A percentile compares a stretch with the other conserved stretches of the same genome.
Conservation (phyloP, 306 rosid species). For the Cicer chorassanicum region DNA sequence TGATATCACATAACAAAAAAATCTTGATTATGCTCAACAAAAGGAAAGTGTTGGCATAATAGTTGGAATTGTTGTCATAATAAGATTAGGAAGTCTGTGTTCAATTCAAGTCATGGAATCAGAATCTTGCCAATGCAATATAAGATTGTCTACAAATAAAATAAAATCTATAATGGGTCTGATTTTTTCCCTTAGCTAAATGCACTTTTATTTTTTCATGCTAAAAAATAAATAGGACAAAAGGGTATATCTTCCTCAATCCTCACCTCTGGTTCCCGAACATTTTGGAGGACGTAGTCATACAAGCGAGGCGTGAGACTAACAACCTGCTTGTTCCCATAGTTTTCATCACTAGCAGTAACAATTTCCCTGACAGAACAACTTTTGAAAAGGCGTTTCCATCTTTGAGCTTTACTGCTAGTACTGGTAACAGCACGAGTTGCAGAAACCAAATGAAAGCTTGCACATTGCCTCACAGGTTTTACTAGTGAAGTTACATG, state of each 20-base stretch:
- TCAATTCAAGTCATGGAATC: not conserved
- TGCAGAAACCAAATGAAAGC: conserved; percentile 47
- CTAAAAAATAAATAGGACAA: conserved; percentile 20
- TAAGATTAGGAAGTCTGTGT: not conserved
- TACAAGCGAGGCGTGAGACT: conserved; percentile 74
- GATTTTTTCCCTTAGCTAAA: not conserved
- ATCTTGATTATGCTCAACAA: not conserved
- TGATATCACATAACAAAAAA: not conserved
- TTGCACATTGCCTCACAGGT: conserved; percentile 36
- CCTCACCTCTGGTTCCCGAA: conserved; percentile 87
- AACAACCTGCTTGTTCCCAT: conserved; percentile 77
- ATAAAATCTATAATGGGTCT: not conserved
- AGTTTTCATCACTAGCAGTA: conserved; percentile 58
- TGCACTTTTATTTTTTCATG: conserved; percentile 2
- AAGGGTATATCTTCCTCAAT: conserved; percentile 39
- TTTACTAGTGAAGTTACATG: conserved; percentile 35
- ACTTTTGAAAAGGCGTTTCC: conserved; percentile 45
- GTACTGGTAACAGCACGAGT: conserved; percentile 30
- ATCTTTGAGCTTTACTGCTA: conserved; percentile 27
- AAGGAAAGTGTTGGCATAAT: not conserved
- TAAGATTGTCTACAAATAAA: not conserved
- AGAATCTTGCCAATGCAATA: conserved; percentile 15
- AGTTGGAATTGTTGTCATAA: not conserved
- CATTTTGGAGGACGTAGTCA: conserved; percentile 77
- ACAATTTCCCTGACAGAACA: conserved; percentile 63